Base-by-base conservation (phyloP, 2,329 filamentous ascomycete species). In the Leptographium procerum region DNA sequence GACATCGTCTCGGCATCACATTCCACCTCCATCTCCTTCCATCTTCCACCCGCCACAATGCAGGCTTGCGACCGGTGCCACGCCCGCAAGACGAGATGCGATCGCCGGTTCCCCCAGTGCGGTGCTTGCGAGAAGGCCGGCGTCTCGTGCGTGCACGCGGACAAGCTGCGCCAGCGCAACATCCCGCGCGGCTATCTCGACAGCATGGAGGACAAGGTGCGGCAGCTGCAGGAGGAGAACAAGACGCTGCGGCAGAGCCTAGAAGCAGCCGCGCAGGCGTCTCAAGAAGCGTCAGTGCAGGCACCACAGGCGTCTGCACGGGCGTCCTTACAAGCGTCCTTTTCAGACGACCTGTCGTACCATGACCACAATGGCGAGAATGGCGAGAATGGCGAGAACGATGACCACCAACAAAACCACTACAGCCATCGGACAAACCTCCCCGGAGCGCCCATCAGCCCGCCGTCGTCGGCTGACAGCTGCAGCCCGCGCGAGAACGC, bases 21-120 rank as follows among this genome's bases (percentile, higher is more conserved):
- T 45, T n/a, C 6, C 11, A 45, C 40, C 11, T 14, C 43, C 19
- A 22, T 3, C 11, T 6, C n/a, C 19, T 4, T 50, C 22, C 8
- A 26, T 28, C 24, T 13, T 6, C 26, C 26, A 7, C 16, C 11
- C n/a, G 5, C 24, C 31, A 26, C n/a, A 6, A 63, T 59, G 57
- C 60, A 57, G 51, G 62, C 62, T 10, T 64, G 62, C 34, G 62
- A 62, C n/a, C 55, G 59, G 2, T 64, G 62, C 53, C 59, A 62
- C 40, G 14, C 51, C 6, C 61, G 62, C 14, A 64, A 64, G 58
- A 62, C 61, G 4, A 55, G 59, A 7, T 64, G 62, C 55, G 62
- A 64, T 55, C 29, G 58, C 1, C 55, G 53, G 22, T 57, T 61
- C 6, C 62, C 62, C 10, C 61, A 61, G 22, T 64, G 62, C 54